phyloP scores from a whole-genome alignment of 2,329 filamentous ascomycete species.

The Monosporascus sp. region DNA sequence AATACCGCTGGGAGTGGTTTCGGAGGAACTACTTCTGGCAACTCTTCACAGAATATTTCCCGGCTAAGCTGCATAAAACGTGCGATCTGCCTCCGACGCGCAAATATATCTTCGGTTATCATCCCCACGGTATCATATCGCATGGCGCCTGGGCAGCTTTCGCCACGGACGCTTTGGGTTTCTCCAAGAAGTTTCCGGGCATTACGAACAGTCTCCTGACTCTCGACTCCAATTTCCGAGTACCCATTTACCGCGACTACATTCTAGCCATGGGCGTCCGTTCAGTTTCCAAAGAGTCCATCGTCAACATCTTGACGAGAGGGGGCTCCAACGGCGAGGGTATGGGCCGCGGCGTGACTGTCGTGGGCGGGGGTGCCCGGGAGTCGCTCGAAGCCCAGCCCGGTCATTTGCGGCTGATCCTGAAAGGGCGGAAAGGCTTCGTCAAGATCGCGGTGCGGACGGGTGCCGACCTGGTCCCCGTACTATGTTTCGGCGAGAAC shows the following conservation, averaged over 20 bases:
- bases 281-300: conserved; percentile 87
- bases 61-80: conserved; percentile 80
- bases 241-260: conserved; percentile 92
- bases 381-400: conserved; percentile 89
- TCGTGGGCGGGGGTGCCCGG: conserved; percentile 87
- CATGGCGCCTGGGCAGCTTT: conserved; percentile 94
- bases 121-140: conserved; percentile 95
- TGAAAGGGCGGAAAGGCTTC: conserved; percentile 84
- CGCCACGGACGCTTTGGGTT: conserved; percentile 82
- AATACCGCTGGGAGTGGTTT: conserved; percentile 68
- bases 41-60: conserved; percentile 89
- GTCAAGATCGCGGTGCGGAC: conserved; percentile 87
- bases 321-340: conserved; percentile 75
- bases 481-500: conserved; percentile 91
- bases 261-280: conserved; percentile 82
- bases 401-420: conserved; percentile 67
- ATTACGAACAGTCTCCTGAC: conserved; percentile 93
- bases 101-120: conserved; percentile 96
- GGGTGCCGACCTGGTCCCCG: conserved; percentile 90
- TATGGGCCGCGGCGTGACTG: conserved; percentile 93
- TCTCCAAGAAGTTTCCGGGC: conserved; percentile 81
- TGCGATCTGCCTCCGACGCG: conserved; percentile 70
- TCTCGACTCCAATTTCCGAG: conserved; percentile 91
- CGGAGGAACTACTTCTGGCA: conserved; percentile 75
- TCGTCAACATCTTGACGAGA: conserved; percentile 78